Base-by-base conservation (phyloP, 176 grass and related monocot species). In the Cocos nucifera region DNA sequence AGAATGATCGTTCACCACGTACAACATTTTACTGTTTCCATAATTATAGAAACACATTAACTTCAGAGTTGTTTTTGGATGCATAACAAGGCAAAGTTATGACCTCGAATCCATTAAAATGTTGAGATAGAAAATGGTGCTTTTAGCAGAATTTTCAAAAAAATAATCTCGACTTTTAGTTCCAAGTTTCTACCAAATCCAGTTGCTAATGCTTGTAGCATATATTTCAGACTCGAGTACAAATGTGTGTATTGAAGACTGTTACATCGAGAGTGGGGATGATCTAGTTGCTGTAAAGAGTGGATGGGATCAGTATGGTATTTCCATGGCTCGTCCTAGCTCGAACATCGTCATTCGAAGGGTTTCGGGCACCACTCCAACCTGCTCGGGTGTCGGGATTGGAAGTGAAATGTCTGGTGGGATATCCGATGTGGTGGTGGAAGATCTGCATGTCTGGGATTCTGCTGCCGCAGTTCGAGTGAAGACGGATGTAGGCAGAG, bases 391-490 rank as follows among this genome's bases (percentile, higher is more conserved):
- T 23, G 67, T 96, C 5, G 86, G 91, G 20, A 83, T 96, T 15
- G 91, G 91, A 51, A 90, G 86, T 1, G 91, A 96, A 73, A 96
- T 96, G 87, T 96, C 92, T 0, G 86, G 92, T 5, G 92, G 87
- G 48, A 83, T 96, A 60, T 85, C 78, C 10, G 78, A 88, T 26
- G 69, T 96, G 15, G 50, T 82, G 21, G 79, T 90, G 9, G 67
- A 73, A 14, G 75, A 82, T 48, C 68, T 96, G 28, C 77, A 87
- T 2, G 48, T 90, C 24, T 96, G 87, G 80, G 82, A 80, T 19
- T 96, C 86, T 0, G 84, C 91, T 0, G 78, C 84, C 1, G 91
- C 75, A 0, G 78, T 88, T 48, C 73, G 80, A 57, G 26, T 96
- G 29, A 96, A 96, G 52, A 82, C 86, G 0, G 91, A 96, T 20